Evolutionary conservation across 805 yeast genomes (phyloP).

Genomic region (Schizosaccharomyces osmophilus): DNA sequence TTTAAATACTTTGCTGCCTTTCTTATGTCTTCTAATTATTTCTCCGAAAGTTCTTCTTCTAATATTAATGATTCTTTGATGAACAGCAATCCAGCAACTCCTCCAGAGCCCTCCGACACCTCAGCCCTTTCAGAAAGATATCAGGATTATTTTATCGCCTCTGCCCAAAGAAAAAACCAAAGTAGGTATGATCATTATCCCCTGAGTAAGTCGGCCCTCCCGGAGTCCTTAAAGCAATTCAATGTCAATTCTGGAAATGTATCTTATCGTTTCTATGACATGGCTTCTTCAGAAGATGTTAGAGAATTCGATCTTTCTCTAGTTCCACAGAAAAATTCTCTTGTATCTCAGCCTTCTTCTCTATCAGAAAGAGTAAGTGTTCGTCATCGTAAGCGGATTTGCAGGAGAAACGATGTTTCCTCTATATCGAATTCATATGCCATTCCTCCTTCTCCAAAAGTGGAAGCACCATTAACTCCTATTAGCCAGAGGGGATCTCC

Average conservation of each 20-base stretch:
- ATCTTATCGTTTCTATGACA: not conserved
- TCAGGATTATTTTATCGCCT: too few relatives aligned
- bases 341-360: not conserved
- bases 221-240: not conserved
- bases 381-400: not conserved
- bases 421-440: not conserved
- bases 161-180: too few relatives aligned
- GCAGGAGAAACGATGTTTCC: not conserved
- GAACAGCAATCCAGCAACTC: not conserved
- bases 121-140: not conserved
- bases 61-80: not conserved
- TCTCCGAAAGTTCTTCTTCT: not conserved
- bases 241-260: not conserved
- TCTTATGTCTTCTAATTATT: not conserved
- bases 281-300: not conserved
- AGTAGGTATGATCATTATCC: not conserved
- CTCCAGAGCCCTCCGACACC: not conserved
- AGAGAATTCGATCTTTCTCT: not conserved
- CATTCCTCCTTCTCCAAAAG: not conserved
- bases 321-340: not conserved
- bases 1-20: too few relatives aligned
- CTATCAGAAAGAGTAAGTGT: not conserved
- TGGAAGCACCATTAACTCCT: not conserved
- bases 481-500: too few relatives aligned
- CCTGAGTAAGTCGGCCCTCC: not conserved